Conservation (phyloP, 441 rosid species). For the Raphanus hybrid region DNA sequence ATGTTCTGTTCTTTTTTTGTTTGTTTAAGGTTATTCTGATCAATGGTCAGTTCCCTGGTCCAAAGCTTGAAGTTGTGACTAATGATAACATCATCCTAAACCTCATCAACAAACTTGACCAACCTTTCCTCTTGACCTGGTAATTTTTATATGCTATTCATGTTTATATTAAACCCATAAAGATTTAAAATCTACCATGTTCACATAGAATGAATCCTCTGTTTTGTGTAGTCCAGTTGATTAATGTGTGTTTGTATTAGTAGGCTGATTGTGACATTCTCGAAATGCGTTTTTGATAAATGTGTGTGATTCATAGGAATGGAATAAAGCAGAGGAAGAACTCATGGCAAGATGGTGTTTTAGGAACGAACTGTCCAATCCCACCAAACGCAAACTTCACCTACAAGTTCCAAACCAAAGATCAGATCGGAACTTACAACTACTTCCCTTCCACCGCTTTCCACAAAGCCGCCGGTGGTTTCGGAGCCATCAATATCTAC, state of each 20-base stretch:
- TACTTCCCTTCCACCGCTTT: conserved; percentile 84
- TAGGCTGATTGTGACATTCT: background rate
- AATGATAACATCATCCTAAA: conserved; percentile 88
- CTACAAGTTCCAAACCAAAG: conserved; percentile 86
- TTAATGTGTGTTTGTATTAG: background rate
- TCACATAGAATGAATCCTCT: conserved; percentile 6
- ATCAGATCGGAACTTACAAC: conserved; percentile 83
- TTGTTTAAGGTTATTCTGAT: conserved; percentile 74
- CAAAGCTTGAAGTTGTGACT: conserved; percentile 82
- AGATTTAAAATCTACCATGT: conserved; percentile 8
- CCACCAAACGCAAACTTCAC: conserved; percentile 86
- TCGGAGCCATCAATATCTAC: conserved; percentile 72
- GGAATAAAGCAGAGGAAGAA: conserved; percentile 96
- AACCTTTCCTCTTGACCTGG: conserved; percentile 96
- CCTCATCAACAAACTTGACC: conserved; percentile 88
- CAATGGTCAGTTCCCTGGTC: conserved; percentile 96
- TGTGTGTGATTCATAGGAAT: conserved; percentile 53
- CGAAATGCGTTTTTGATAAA: background rate
- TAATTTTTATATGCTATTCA: conserved; percentile 12
- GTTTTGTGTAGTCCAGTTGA: conserved; percentile 5
- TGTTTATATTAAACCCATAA: background rate
- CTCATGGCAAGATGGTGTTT: conserved; percentile 97
- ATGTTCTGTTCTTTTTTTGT: conserved; percentile 9
- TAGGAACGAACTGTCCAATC: conserved; percentile 93
- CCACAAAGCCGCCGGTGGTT: conserved; percentile 94